These are phyloP conservation scores for Capronia coronata DNA, from an alignment of 2,329 filamentous ascomycete species.

Conservation along the genomic window DNA sequence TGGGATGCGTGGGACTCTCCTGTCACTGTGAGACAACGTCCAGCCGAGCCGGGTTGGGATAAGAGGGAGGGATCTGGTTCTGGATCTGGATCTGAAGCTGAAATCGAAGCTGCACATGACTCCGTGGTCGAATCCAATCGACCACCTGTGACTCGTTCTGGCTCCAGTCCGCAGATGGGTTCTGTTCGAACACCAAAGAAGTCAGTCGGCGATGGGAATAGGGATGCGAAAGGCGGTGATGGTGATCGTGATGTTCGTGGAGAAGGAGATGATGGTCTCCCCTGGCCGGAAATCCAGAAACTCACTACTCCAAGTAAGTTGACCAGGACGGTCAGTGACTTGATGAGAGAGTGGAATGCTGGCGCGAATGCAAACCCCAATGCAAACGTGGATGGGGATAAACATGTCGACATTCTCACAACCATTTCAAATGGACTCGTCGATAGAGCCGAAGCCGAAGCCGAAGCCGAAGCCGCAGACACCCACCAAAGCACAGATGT, in stretches of 20 bases:
- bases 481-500: no score
- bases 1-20: constrained; percentile 55
- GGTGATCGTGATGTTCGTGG: neutral
- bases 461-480: no score
- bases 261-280: constrained; percentile 26
- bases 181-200: no score
- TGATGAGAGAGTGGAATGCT: constrained; percentile 83
- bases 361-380: neutral
- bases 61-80: neutral
- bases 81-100: no score
- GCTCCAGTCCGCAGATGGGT: no score
- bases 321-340: constrained; percentile 71
- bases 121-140: no score
- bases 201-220: no score
- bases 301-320: constrained; percentile 64
- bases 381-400: no score
- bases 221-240: neutral
- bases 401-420: no score
- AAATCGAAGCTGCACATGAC: no score
- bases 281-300: constrained; percentile 66
- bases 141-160: no score
- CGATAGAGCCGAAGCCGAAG: no score
- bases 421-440: neutral
- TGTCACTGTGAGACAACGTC: constrained; percentile 4
- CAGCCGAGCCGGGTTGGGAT: neutral